Base-by-base conservation (phyloP, 495 filamentous ascomycete genomes). In the Aspergillus campestris region DNA sequence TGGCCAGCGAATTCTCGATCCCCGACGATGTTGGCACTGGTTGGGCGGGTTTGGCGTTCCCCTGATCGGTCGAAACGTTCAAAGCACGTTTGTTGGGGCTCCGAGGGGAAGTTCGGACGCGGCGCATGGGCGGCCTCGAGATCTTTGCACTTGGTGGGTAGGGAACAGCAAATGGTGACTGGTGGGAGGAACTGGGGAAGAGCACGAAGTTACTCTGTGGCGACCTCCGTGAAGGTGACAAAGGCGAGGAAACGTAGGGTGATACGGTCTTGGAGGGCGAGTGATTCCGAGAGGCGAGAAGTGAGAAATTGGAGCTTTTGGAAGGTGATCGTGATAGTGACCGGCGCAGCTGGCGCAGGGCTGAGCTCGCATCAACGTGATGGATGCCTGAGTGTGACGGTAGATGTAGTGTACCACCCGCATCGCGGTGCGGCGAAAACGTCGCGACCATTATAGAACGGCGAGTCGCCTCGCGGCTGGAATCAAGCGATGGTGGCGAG, bases 281-380 rank as follows among this genome's bases (percentile, higher is more conserved):
- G 33, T 72, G 67, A 28, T 70, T 72, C 43, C 77, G 75, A 12
- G 75, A 66, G 27, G 76, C 70, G 35, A 80, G 66, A 24, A 90
- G 61, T 31, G 75, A 77, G 53, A 89, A 87, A 50, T 73, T 72
- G 13, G 78, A 74, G 34, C 72, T 74, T 59, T 89, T 94, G 7
- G 89, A 94, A 8, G 89, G 89, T 8, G 89, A 94, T 37, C 87
- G 75, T 27, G 87, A 94, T 38, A 95, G 70, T 14, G 89, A 94
- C 51, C 88, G 83, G 34, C 88, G 77, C 34, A 95, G 65, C 50
- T 88, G 82, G 50, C 83, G 73, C 41, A 94, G 83, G 11, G 85
- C 79, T 15, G 85, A 79, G 52, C 78, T 81, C 5, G 86, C 78
- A 65, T 90, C 86, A 53, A 87, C 82, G 67, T 83, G 80, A 53